Percentiles rank a stretch among this genome's conserved stretches.
phyloP scores from a whole-genome alignment of 2,329 filamentous ascomycete genomes.

The Fusarium proliferatum region DNA sequence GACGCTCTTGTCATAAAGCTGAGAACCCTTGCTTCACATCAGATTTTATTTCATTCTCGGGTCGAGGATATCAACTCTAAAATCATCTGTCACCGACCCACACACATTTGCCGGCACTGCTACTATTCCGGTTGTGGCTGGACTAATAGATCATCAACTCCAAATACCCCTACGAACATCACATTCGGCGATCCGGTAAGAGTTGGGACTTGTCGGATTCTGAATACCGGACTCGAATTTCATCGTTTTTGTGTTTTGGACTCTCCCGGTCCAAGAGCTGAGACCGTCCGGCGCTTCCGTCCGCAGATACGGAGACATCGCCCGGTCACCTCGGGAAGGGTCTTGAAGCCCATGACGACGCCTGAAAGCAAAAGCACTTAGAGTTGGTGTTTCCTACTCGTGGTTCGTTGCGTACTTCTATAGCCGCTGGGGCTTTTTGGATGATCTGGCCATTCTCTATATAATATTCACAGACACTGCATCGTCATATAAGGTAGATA shows the following conservation, averaged over 20 bases:
- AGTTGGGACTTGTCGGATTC: slow-evolving; percentile 7
- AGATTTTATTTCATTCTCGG: not conserved
- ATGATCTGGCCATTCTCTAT: not conserved
- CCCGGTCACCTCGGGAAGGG: slow-evolving; percentile 35
- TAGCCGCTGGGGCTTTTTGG: slow-evolving; percentile 2
- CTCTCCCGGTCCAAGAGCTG: slow-evolving; percentile 33
- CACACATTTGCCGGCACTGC: slow-evolving; percentile 30
- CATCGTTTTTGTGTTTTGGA: slow-evolving; percentile 18
- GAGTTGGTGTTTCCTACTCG: slow-evolving; percentile 12
- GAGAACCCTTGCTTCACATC: slow-evolving; percentile 6
- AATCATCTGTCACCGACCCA: slow-evolving; percentile 38
- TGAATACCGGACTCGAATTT: slow-evolving; percentile 6
- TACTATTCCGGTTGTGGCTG: slow-evolving; percentile 40
- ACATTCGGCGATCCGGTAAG: slow-evolving; percentile 5
- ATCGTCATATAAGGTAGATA: slow-evolving; percentile 6
- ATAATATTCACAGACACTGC: slow-evolving; percentile 3
- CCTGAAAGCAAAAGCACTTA: slow-evolving; percentile 16
- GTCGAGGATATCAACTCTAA: not conserved
- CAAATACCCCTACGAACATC: slow-evolving; percentile 20
- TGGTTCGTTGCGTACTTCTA: not conserved
- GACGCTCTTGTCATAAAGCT: slow-evolving; percentile 3
- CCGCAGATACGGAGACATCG: slow-evolving; percentile 31
- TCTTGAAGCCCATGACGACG: slow-evolving; percentile 26
- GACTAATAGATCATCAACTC: slow-evolving; percentile 38
- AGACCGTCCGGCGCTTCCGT: slow-evolving; percentile 44